Conservation (phyloP, 306 rosid species). For the Rosa lucieae region DNA sequence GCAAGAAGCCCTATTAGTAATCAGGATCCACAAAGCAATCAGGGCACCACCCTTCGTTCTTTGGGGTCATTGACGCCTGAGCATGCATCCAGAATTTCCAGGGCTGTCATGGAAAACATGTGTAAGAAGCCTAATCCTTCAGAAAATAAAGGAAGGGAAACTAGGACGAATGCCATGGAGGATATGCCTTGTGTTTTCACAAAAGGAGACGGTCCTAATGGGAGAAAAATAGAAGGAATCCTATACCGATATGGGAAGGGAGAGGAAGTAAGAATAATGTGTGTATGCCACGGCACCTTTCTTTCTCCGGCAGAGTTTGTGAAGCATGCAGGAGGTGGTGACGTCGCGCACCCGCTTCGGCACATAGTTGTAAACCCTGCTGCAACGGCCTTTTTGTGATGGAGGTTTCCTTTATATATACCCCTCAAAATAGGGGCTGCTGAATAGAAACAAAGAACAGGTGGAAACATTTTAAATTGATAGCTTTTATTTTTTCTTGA, state of each 20-base stretch:
- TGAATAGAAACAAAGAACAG: constrained; percentile 32
- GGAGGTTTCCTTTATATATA: constrained; percentile 3
- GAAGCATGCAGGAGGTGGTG: constrained; percentile 94
- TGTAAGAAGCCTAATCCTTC: constrained; percentile 39
- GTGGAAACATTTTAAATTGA: constrained; percentile 26
- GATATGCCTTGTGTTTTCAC: constrained; percentile 98
- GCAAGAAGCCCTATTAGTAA: constrained; percentile 54
- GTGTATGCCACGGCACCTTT: constrained; percentile 91
- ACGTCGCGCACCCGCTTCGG: constrained; percentile 81
- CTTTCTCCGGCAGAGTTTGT: constrained; percentile 96
- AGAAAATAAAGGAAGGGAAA: constrained; percentile 40
- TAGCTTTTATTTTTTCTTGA: constrained; percentile 24
- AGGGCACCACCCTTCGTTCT: constrained; percentile 37
- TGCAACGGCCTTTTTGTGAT: constrained; percentile 49
- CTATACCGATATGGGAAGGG: constrained; percentile 89
- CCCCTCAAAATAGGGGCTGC: constrained; percentile 26
- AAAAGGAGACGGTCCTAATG: constrained; percentile 80
- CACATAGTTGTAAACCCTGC: constrained; percentile 87
- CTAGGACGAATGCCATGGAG: constrained; percentile 60
- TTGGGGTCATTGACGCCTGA: constrained; percentile 43
- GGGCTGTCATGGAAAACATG: constrained; percentile 40
- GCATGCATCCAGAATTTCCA: constrained; percentile 32
- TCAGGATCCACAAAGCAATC: constrained; percentile 48
- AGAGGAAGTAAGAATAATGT: constrained; percentile 94
- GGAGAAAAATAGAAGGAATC: constrained; percentile 81